phyloP scores from a whole-genome alignment of 768 basidiomycete species.

The Sporobolomyces phaffii region DNA sequence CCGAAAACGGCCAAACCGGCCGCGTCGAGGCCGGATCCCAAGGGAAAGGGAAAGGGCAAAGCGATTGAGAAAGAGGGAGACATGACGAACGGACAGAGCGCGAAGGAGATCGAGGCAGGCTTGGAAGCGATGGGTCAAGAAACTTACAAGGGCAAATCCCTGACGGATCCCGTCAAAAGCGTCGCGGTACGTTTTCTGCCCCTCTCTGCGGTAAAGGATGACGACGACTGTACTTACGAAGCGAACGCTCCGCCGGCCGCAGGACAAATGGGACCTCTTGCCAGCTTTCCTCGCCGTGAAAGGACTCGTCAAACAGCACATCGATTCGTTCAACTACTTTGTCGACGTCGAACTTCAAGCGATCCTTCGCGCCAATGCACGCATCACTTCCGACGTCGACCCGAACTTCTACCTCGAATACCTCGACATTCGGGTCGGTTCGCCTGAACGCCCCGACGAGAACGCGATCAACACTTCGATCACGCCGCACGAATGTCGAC shows the following conservation, averaged over 20 bases:
- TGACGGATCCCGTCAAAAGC: slow-evolving; percentile 83
- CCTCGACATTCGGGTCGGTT: slow-evolving; percentile 86
- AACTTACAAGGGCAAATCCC: slow-evolving; percentile 57
- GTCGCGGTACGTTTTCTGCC: slow-evolving; percentile 64
- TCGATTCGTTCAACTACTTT: slow-evolving; percentile 98
- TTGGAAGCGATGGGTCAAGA: slow-evolving; percentile 34
- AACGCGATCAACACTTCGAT: slow-evolving; percentile 71
- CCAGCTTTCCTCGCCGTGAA: slow-evolving; percentile 97
- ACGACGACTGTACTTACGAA: too few relatives aligned
- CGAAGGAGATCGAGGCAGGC: slow-evolving; percentile 18
- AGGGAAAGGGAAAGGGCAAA: slow-evolving; percentile 29
- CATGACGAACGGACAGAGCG: slow-evolving; percentile 29
- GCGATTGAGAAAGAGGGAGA: slow-evolving; percentile 9
- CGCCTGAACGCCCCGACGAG: slow-evolving; percentile 80
- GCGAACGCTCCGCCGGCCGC: too few relatives aligned
- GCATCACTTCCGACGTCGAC: slow-evolving; percentile 92
- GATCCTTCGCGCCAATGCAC: slow-evolving; percentile 86
- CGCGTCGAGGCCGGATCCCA: not conserved
- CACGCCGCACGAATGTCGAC: slow-evolving; percentile 93
- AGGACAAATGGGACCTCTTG: slow-evolving; percentile 96
- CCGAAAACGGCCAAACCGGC: not conserved
- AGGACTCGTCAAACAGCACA: slow-evolving; percentile 97
- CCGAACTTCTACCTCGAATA: slow-evolving; percentile 92
- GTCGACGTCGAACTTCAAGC: slow-evolving; percentile 96
- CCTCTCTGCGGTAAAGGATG: not conserved